Evolutionary conservation across 2,329 filamentous ascomycete species (phyloP).

Genomic region (Neonectria neomacrospora): DNA sequence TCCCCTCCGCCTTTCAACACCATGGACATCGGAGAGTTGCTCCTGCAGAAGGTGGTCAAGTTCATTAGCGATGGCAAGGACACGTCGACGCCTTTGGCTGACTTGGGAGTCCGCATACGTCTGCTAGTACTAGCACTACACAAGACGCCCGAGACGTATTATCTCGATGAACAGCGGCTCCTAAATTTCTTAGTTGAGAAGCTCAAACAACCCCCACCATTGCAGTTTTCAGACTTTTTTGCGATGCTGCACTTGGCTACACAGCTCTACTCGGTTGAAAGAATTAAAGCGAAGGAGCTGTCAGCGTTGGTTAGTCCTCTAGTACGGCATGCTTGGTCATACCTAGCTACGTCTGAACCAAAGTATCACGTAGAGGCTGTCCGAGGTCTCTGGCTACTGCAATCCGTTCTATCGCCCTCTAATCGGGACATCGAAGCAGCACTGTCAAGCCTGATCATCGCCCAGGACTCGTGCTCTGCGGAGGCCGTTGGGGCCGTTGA

Average conservation of each 20-base stretch:
- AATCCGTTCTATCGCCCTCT: constrained; percentile 73
- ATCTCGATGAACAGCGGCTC: constrained; percentile 58
- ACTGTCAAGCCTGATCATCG: constrained; percentile 75
- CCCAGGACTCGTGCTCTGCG: constrained; percentile 49
- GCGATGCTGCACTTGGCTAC: constrained; percentile 68
- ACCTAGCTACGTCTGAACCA: constrained; percentile 82
- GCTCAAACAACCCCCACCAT: constrained; percentile 51
- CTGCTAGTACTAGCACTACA: constrained; percentile 68
- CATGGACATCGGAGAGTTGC: constrained; percentile 67
- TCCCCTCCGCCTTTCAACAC: constrained; percentile 68
- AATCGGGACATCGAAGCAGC: constrained; percentile 84
- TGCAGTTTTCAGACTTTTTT: constrained; percentile 67
- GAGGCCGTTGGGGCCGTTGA: constrained; percentile 60
- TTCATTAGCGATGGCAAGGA: constrained; percentile 61
- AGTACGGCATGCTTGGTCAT: constrained; percentile 79
- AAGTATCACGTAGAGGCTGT: constrained; percentile 97
- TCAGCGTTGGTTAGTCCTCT: constrained; percentile 74
- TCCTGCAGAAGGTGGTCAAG: constrained; percentile 69
- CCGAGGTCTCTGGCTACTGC: constrained; percentile 85
- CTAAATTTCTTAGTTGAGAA: constrained; percentile 63
- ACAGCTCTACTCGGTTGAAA: constrained; percentile 64
- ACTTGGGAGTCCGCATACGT: constrained; percentile 67
- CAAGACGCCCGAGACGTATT: constrained; percentile 60
- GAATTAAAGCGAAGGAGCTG: constrained; percentile 63
- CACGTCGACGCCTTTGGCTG: constrained; percentile 53